Base-by-base conservation (phyloP, 2,329 filamentous ascomycete species). In the Hypoxylon sp. region DNA sequence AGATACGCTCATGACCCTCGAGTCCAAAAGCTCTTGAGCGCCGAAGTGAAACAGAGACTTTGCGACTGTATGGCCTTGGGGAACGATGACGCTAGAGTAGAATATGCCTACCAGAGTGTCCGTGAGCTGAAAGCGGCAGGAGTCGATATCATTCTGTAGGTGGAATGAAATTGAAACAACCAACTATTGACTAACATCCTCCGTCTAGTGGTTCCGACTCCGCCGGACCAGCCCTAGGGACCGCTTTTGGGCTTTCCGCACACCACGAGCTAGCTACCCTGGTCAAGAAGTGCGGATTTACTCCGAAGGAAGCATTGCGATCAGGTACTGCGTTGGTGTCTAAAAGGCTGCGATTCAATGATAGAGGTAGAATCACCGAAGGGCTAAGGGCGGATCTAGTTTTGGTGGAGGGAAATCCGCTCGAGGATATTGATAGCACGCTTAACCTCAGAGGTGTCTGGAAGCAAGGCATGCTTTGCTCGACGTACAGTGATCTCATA, bases 1-100 rank as follows among this genome's bases (percentile, higher is more conserved):
- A 55, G 4, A 13, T 76, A 71, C 1, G 69, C 72, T 8, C 60
- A 72, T 35, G 74, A 76, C 37, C 62, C 69, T 11, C 61, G 63
- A 25, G 67, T 56, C 6, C 20, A 56, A 25, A 62, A 62, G 27
- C 44, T 56, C 11, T 11, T 70, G 13, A 35, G 22, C 25, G 20
- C 63, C 4, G 46, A 68, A 5, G 25, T 27, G 10, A 59, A 42
- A n/a, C 22, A 53, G 14, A 48, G n/a, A 3, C 67, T 72, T 17
- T 65, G 63, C 33, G 51, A 30, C 4, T 71, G 62, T 49, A 62
- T 69, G 48, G 59, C 6, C n/a, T 31, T 71, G 17, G 58, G 20
- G 4, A 65, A 59, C 3, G 57, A 53, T 1, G 30, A 11, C 11
- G 25, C 67, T 2, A 68, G 42, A 2, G 64, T 44, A 2, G 58